Conservation (phyloP, 169 alveolate genomes). For the Perkinsus olseni region DNA sequence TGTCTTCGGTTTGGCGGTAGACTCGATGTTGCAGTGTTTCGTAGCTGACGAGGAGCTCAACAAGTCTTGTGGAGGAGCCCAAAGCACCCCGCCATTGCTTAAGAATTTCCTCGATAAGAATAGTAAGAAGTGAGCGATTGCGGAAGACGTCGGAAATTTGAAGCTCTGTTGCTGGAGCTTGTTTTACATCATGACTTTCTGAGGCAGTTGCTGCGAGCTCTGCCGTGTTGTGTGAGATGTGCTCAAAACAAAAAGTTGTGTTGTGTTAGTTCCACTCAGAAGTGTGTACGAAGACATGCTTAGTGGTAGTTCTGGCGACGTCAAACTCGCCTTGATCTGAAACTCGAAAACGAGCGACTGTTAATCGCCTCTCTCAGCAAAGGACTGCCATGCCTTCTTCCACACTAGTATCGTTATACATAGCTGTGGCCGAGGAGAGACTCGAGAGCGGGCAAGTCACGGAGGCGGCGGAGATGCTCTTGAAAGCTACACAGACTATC, state of each 20-base stretch:
- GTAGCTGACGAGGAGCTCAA: constrained; percentile 33
- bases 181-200: background rate
- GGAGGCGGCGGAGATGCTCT: background rate
- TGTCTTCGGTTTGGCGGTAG: constrained; percentile 39
- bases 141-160: background rate
- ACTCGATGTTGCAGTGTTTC: constrained; percentile 40
- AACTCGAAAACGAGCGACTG: too few species aligned
- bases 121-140: background rate
- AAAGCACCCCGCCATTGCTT: background rate
- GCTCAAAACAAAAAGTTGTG: background rate
- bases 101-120: background rate
- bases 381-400: background rate
- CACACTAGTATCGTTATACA: background rate
- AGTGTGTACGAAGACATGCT: too few species aligned
- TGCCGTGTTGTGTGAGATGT: background rate
- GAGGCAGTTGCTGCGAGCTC: background rate
- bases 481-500: background rate
- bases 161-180: background rate
- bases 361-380: too few species aligned
- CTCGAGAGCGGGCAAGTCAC: background rate
- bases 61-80: background rate
- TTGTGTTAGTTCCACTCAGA: too few species aligned
- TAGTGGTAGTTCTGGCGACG: too few species aligned
- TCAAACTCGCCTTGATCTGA: too few species aligned
- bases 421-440: background rate